These are phyloP conservation scores for Leptographium flavum DNA, from an alignment of 2,329 filamentous ascomycete genomes.

Conservation along the genomic window DNA sequence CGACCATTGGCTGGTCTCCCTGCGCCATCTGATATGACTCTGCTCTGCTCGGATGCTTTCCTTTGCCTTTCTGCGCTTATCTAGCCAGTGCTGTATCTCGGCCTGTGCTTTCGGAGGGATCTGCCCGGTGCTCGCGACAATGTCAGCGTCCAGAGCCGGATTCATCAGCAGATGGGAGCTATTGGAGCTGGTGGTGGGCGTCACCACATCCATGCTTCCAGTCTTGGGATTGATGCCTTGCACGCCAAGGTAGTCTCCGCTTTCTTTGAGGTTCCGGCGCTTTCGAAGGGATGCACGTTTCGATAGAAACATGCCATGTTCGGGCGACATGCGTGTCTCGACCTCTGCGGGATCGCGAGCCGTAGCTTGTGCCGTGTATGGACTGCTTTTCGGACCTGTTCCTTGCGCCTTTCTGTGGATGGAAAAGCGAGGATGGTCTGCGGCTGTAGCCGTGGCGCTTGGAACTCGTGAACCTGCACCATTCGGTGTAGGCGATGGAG, in stretches of 20 bases:
- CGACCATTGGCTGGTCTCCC: constrained; percentile 33
- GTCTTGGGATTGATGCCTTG: constrained; percentile 44
- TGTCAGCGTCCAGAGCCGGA: constrained; percentile 19
- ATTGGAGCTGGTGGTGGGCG: constrained; percentile 32
- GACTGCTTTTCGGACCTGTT: neutral
- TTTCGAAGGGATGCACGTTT: constrained; percentile 23
- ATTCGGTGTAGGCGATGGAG: neutral
- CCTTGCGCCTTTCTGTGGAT: neutral
- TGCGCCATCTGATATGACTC: constrained; percentile 27
- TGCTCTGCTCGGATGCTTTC: constrained; percentile 20
- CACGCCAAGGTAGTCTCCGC: constrained; percentile 44
- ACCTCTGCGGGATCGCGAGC: neutral
- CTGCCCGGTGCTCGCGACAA: constrained; percentile 25
- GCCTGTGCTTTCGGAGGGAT: constrained; percentile 23
- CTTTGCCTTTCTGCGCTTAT: constrained; percentile 28
- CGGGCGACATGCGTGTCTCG: neutral
- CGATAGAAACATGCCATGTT: constrained; percentile 15
- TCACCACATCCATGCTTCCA: constrained; percentile 35
- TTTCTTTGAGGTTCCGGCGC: constrained; percentile 33
- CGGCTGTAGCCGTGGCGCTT: neutral
- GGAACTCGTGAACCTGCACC: neutral
- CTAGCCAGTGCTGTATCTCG: constrained; percentile 21
- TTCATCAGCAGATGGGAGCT: constrained; percentile 18
- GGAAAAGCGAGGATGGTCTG: too few species aligned
- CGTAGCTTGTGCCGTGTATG: neutral